Conservation (phyloP, 208 protist genomes). For the Trypanosoma lewisi region DNA sequence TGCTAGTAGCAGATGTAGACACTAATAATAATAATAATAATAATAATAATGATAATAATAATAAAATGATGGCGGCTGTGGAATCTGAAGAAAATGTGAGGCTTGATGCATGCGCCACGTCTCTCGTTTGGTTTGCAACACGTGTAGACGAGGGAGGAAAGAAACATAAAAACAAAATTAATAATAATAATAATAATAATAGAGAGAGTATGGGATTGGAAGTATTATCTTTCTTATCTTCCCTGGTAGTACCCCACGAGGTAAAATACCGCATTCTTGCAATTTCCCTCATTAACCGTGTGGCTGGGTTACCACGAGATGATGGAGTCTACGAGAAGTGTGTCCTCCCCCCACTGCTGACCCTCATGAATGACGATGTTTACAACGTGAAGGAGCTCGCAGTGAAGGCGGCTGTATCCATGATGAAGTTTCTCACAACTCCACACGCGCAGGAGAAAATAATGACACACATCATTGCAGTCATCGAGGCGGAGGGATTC, state of each 20-base stretch:
- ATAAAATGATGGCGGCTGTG: too few species aligned
- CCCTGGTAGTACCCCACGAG: constrained; percentile 29
- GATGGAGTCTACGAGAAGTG: constrained; percentile 36
- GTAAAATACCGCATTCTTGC: constrained; percentile 41
- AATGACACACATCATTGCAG: constrained; percentile 35
- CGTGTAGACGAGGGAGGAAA: constrained; percentile 32
- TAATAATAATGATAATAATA: not conserved
- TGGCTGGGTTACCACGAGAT: constrained; percentile 31
- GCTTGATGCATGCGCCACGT: constrained; percentile 30
- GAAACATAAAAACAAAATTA: too few species aligned
- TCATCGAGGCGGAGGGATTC: constrained; percentile 42
- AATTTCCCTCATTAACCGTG: constrained; percentile 41
- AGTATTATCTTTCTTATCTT: constrained; percentile 43
- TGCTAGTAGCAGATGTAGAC: not conserved
- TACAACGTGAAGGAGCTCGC: constrained; percentile 54
- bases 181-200: too few species aligned
- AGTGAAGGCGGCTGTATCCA: constrained; percentile 43
- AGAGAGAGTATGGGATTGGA: too few species aligned
- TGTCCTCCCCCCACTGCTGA: constrained; percentile 44
- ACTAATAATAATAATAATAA: not conserved
- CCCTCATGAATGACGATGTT: constrained; percentile 46
- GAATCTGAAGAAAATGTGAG: constrained; percentile 1
- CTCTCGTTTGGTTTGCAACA: constrained; percentile 28
- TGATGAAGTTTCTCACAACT: constrained; percentile 33
- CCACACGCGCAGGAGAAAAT: constrained; percentile 46